Percentiles rank a stretch among this genome's conserved stretches.
These are phyloP conservation scores for Xylaria bambusicola DNA, from an alignment of 495 filamentous ascomycete species.

Conservation along the genomic window DNA sequence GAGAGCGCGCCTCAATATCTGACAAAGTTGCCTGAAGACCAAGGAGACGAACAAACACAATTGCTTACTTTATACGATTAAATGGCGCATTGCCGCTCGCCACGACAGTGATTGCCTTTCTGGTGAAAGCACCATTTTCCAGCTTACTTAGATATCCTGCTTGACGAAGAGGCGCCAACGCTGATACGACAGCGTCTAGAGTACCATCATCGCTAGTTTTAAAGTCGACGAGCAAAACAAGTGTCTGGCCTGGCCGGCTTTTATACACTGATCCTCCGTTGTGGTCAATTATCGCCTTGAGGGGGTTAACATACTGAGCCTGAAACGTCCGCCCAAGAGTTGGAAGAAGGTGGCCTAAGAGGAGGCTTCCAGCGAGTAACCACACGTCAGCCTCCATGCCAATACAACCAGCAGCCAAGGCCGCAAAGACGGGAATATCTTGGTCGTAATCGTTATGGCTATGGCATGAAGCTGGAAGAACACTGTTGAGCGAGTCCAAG, in stretches of 20 bases:
- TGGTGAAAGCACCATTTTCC: conserved; percentile 49
- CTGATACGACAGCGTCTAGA: conserved; percentile 55
- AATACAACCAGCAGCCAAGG: conserved; percentile 34
- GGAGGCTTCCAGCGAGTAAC: conserved; percentile 24
- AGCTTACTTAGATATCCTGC: conserved; percentile 57
- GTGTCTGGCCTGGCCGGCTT: conserved; percentile 51
- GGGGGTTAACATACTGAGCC: conserved; percentile 31
- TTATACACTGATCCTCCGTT: conserved; percentile 52
- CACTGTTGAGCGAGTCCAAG: conserved; percentile 30
- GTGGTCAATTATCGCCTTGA: conserved; percentile 33
- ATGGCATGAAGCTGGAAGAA: conserved; percentile 32
- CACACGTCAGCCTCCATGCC: conserved; percentile 41
- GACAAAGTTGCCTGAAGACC: no score
- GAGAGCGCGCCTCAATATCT: no score
- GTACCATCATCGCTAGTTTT: conserved; percentile 52
- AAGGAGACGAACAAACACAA: not conserved
- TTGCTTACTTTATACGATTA: conserved; percentile 39
- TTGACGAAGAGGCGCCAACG: conserved; percentile 61
- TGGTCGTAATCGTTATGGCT: conserved; percentile 38
- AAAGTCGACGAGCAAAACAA: conserved; percentile 68
- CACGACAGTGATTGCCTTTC: conserved; percentile 67
- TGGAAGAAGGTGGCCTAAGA: conserved; percentile 32
- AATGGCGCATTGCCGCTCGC: conserved; percentile 73
- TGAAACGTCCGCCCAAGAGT: conserved; percentile 29
- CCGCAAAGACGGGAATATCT: conserved; percentile 30